Evolutionary conservation across 768 basidiomycete genomes (phyloP), one percentile per base, ranked within the genome.

Genomic region (Suillus fuscotomentosus): DNA sequence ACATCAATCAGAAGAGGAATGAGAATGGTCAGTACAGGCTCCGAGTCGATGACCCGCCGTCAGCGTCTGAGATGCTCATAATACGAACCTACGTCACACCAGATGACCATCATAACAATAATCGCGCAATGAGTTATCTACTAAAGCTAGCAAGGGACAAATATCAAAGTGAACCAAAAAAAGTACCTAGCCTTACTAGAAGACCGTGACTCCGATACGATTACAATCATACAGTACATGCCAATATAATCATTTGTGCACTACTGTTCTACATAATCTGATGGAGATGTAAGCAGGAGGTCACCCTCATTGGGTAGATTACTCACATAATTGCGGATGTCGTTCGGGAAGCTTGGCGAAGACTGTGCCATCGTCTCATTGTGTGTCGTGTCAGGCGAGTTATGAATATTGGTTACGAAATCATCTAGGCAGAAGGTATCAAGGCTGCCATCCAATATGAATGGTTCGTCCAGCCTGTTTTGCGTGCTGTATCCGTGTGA

Each of bases 291-390:
- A 56, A 73, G 70, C 56, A 51, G 11, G 5, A 31, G 4, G 14
- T 27, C 51, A 41, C 17, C 41, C 17, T 20, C 39, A 13, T 42
- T 41, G 53, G 36, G 31, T 14, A 42, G 8, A 63, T 50, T 41
- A 77, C 77, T 72, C 68, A 74, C 78, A 71, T 76, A 80, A 62
- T 73, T 72, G 60, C 72, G 74, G 5, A 76, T 63, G 41, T 77
- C 75, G 15, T 65, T 59, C 5, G 76, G 67, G 60, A 71, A 76
- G 66, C 73, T 75, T 22, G 72, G 61, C 20, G 51, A 54, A 1
- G 75, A 67, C 51, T 72, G 60, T 14, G 61, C 22, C 45, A 62
- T 15, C 38, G 24, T 45, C 2, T 43, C 63, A 41, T 34, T 10
- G 62, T 48, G 34, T 24, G 60, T 20, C 8, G 41, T 67, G 17